Evolutionary conservation across 2,329 filamentous ascomycete genomes (phyloP).

Genomic region (Diaporthe sp.): DNA sequence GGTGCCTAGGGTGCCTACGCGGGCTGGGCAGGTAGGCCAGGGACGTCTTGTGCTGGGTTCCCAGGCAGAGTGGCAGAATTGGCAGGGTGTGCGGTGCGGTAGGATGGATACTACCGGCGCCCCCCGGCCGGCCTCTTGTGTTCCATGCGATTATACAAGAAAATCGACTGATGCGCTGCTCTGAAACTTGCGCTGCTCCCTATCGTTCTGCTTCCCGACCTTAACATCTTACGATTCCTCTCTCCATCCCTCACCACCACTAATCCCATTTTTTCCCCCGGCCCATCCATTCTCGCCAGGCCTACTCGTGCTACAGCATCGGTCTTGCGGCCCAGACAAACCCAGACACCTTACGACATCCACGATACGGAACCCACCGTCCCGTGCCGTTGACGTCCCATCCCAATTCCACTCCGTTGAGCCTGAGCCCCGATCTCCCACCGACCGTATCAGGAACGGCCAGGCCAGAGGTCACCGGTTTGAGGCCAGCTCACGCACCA

Average conservation of each 20-base stretch:
- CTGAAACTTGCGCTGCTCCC: constrained; percentile 18
- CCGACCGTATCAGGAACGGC: constrained; percentile 30
- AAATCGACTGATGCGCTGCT: constrained; percentile 29
- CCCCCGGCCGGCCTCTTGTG: constrained; percentile 26
- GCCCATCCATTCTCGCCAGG: constrained; percentile 28
- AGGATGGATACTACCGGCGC: constrained; percentile 25
- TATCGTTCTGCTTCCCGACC: constrained; percentile 17
- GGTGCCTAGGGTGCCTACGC: neutral
- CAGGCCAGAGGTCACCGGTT: constrained; percentile 16
- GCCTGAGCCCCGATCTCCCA: neutral
- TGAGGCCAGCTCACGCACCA: neutral
- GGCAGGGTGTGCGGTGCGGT: neutral
- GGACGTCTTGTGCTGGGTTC: neutral
- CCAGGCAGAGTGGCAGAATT: neutral
- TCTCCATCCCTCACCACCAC: constrained; percentile 30
- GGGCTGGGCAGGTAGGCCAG: neutral
- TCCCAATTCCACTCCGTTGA: neutral
- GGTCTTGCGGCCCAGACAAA: constrained; percentile 16
- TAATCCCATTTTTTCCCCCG: constrained; percentile 15
- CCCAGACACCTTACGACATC: constrained; percentile 22
- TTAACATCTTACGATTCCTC: constrained; percentile 28
- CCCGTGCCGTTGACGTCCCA: constrained; percentile 7
- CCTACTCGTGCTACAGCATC: constrained; percentile 28
- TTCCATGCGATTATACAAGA: constrained; percentile 23
- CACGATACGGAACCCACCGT: constrained; percentile 26